Base-by-base conservation (phyloP, 192 early-diverging fungal species). In the Backusella luteola region DNA sequence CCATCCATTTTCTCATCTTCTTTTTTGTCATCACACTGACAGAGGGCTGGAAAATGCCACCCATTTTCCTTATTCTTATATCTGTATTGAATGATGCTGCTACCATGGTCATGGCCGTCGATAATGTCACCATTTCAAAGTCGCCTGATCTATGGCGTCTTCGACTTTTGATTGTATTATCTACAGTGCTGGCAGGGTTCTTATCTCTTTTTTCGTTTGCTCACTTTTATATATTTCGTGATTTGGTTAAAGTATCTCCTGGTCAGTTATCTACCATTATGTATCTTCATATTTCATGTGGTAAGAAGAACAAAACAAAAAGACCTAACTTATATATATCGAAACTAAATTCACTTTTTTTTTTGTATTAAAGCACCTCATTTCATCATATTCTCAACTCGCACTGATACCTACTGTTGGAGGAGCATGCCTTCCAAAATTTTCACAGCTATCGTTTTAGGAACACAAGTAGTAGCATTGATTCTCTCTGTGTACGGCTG, bases 1-100 rank as follows among this genome's bases (percentile, higher is more conserved):
- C 91, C 56, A 90, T 94, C 59, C 92, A 94, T 73, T 94, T 94
- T 73, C 78, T 94, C 76, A 72, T 94, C 12, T 94, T 94, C 79
- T 94, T 94, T 85, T 94, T 94, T 84, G 82, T 94, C n/a, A 84
- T 92, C 9, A 85, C 91, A 66, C 77, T 91, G 8, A 84, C 80
- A 3, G 88, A 85, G 56, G 85, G 90, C 52, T 94, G 91, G 89
- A 82, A 84, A 34, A 81, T 94, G 72, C 90, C 92, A 26, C 86
- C 89, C 12, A 81, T 78, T 8, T 80, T 92, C 12, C 79, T 94
- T 59, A 89, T 94, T 69, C 70, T 92, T 73, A 93, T 92, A 75
- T 89, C 88, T 72, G 89, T 93, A 14, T 80, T 93, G n/a, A 93
- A 93, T 76, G 90, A 93, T 79, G 87, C 86, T 29, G 89, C 89